Conservation (phyloP, 192 early-diverging fungal genomes). For the Fimicolochytrium jonesii region DNA sequence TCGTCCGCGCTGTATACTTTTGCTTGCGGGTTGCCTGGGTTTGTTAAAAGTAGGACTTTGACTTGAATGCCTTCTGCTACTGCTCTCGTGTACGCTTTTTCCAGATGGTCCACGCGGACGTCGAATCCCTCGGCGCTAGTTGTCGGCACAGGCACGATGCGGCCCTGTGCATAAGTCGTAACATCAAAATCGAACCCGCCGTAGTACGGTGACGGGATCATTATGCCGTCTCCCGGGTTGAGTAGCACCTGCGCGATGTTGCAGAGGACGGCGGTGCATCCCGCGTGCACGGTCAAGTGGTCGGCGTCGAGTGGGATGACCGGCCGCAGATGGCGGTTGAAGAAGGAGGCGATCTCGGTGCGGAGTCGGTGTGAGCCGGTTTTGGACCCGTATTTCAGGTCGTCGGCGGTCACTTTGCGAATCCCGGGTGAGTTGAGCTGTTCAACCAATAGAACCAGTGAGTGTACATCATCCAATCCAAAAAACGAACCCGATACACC, state of each 20-base stretch:
- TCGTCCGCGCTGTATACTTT: slow-evolving; percentile 45
- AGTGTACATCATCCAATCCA: too few relatives aligned
- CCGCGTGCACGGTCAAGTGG: slow-evolving; percentile 61
- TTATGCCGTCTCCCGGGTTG: slow-evolving; percentile 67
- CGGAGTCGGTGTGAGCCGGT: slow-evolving; percentile 58
- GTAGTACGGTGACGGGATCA: slow-evolving; percentile 73
- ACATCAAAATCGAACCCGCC: slow-evolving; percentile 68
- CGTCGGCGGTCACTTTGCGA: slow-evolving; percentile 5
- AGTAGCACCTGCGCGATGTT: slow-evolving; percentile 59
- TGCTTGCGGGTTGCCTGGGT: slow-evolving; percentile 44
- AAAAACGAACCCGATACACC: too few relatives aligned
- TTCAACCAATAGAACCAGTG: too few relatives aligned
- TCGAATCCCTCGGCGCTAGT: slow-evolving; percentile 35
- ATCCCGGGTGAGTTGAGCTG: slow-evolving; percentile 11
- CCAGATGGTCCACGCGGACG: slow-evolving; percentile 37
- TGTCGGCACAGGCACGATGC: slow-evolving; percentile 47
- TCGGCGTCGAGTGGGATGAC: slow-evolving; percentile 34
- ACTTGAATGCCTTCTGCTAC: slow-evolving; percentile 39
- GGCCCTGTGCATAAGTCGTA: slow-evolving; percentile 34
- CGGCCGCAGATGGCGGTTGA: slow-evolving; percentile 65
- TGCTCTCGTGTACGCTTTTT: slow-evolving; percentile 46
- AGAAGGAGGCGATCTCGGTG: slow-evolving; percentile 49
- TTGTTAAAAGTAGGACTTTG: slow-evolving; percentile 61
- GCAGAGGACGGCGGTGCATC: slow-evolving; percentile 62
- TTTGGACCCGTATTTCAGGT: slow-evolving; percentile 39